These are phyloP conservation scores for Begonia fuchsioides DNA, from an alignment of 306 rosid species.

Conservation along the genomic window DNA sequence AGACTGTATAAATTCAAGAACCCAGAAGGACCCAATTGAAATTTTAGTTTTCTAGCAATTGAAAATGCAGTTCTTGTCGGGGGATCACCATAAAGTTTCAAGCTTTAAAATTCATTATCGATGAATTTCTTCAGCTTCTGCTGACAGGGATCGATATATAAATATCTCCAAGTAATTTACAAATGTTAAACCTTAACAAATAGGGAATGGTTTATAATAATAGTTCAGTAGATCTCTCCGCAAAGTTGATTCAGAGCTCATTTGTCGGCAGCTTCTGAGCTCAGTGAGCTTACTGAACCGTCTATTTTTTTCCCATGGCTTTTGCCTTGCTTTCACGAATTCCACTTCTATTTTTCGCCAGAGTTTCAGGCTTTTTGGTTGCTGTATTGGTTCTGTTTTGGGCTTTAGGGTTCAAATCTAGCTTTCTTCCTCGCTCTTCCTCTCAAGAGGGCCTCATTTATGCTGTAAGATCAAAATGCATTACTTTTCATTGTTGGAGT, in stretches of 20 bases:
- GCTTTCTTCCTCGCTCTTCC: conserved; percentile 44
- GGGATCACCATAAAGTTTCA: too few species aligned
- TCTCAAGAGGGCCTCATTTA: conserved; percentile 32
- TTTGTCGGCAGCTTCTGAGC: conserved; percentile 18
- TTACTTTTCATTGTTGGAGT: background rate
- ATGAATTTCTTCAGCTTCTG: too few species aligned
- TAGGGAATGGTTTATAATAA: too few species aligned
- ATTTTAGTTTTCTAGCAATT: too few species aligned
- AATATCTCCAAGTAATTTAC: too few species aligned
- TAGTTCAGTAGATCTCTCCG: too few species aligned
- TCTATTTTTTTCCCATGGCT: conserved; percentile 25
- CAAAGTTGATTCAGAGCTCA: conserved; percentile 11
- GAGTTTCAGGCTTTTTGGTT: conserved; percentile 42
- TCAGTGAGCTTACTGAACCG: conserved; percentile 3
- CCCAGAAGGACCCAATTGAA: too few species aligned
- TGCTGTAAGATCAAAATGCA: conserved; percentile 22
- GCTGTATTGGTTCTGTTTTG: conserved; percentile 50
- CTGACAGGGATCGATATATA: too few species aligned
- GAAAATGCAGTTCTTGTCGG: too few species aligned
- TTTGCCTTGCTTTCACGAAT: conserved; percentile 14
- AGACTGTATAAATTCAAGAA: too few species aligned
- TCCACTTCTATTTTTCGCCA: conserved; percentile 42
- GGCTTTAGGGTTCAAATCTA: conserved; percentile 53
- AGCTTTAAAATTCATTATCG: too few species aligned
- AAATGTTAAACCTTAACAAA: too few species aligned